Conservation (phyloP, 768 basidiomycete species). For the Hebeloma cylindrosporum region DNA sequence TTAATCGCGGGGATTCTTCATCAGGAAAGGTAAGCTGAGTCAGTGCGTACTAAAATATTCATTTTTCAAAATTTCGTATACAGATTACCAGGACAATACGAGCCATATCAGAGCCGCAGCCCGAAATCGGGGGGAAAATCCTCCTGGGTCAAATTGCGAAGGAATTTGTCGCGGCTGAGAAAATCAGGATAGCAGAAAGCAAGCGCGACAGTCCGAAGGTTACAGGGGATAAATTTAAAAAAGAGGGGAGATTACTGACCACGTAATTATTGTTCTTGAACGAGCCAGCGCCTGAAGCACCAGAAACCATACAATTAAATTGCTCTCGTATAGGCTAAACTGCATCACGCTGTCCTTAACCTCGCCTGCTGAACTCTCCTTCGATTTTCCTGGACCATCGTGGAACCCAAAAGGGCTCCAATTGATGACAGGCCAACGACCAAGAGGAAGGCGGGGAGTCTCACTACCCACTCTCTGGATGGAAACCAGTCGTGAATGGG, state of each 20-base stretch:
- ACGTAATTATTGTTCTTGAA: too few species aligned
- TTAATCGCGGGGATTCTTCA: slow-evolving; percentile 48
- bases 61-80: not conserved
- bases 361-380: slow-evolving; percentile 66
- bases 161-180: slow-evolving; percentile 69
- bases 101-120: slow-evolving; percentile 50
- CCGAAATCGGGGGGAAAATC: slow-evolving; percentile 42
- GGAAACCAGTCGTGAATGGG: slow-evolving; percentile 82
- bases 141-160: slow-evolving; percentile 59
- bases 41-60: not conserved
- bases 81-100: slow-evolving; percentile 59
- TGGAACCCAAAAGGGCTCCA: slow-evolving; percentile 75
- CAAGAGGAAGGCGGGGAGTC: slow-evolving; percentile 81
- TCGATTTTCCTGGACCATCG: slow-evolving; percentile 71
- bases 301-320: too few species aligned
- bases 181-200: slow-evolving; percentile 53
- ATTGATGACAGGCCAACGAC: slow-evolving; percentile 80
- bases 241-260: slow-evolving; percentile 15
- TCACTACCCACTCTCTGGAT: slow-evolving; percentile 88
- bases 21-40: slow-evolving; percentile 45
- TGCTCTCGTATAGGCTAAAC: not conserved
- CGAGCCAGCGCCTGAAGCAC: not conserved
- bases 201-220: slow-evolving; percentile 32
- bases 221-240: slow-evolving; percentile 16
- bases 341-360: slow-evolving; percentile 54